Base-by-base conservation (phyloP, 2,329 filamentous ascomycete species). In the Iodosphaeria phyllophila region DNA sequence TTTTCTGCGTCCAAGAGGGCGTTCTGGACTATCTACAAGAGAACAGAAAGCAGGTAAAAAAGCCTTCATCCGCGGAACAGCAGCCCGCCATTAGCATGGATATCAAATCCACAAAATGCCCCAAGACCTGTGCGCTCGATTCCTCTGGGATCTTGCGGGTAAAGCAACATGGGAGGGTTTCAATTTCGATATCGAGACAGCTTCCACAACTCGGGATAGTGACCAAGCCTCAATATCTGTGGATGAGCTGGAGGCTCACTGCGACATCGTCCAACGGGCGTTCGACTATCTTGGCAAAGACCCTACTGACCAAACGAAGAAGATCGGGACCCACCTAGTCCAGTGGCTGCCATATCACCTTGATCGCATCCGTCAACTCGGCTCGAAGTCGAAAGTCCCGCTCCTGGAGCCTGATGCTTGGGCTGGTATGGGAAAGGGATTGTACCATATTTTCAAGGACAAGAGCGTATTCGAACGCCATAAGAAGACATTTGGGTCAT, bases 91-190 rank as follows among this genome's bases (percentile, higher is more conserved):
- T 42, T 23, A 40, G 37, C 22, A 40, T 42, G 39, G 35, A 22
- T 4, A 41, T 42, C 16, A 35, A 27, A 39, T 42, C 20, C 37
- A 34, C n/a, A 38, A 41, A 5, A 37, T 39, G 5, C 35, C 41
- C 6, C 34, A 37, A 11, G 38, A 41, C 29, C 20, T 35, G 3
- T 37, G 35, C 14, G 32, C 28, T 2, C 30, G 40, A 11, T 42
- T 42, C n/a, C 22, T 42, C 5, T 42, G 39, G 39, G 39, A 42
- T 7, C 27, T 42, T 4, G 33, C 39, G 4, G 31, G 40, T 3
- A 39, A 35, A 16, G 32, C 33, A 1, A 40, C 37, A 18, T 34
- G 39, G 7, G 35, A 41, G 8, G 35, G 37, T 11, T 41, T 39
- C 26, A 33, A 28, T 9, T 42, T 42, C 18, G 29, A 40, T 17